Evolutionary conservation across 495 filamentous ascomycete species (phyloP), one percentile per base, ranked within the genome.

Genomic region (Penicillium paxilli): DNA sequence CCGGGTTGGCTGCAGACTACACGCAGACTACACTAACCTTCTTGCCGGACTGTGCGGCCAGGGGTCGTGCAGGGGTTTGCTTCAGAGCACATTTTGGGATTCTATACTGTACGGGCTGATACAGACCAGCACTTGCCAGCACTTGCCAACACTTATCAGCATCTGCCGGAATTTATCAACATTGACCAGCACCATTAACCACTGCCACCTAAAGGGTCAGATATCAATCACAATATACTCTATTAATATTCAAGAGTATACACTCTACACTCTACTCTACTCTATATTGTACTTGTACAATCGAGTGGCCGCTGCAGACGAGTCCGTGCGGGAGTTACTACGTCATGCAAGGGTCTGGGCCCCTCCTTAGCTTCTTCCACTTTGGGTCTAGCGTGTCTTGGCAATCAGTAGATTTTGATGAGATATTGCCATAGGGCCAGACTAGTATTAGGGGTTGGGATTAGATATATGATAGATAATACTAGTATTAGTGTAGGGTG

Each of bases 321-420:
- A 14, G 47, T 49, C 47, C 33, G 47, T 49, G 47, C 47, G 47
- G 4, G 10, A 9, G 33, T 5, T 19, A 24, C 42, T 51, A 51
- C 48, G 23, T 51, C 48, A 51, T 51, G 23, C 48, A 51, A 51
- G 48, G 48, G 48, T 51, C 48, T 51, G 48, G 48, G 32, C 60
- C 58, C 57, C 47, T 58, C 57, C 55, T 61, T 61, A 61, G 53
- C 51, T 10, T 5, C 25, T 28, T 28, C 54, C 24, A 19, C 28
- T 51, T 41, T 17, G 17, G 23, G 14, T 23, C 16, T n/a, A n/a
- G n/a, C n/a, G n/a, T n/a, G n/a, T n/a, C n/a, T n/a, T n/a, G n/a
- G n/a, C n/a, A n/a, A n/a, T n/a, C n/a, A n/a, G n/a, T n/a, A n/a
- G n/a, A n/a, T n/a, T n/a, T n/a, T n/a, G n/a, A n/a, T n/a, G n/a